phyloP scores from a whole-genome alignment of 2,329 filamentous ascomycete species.

The Akanthomyces dipterigenus region DNA sequence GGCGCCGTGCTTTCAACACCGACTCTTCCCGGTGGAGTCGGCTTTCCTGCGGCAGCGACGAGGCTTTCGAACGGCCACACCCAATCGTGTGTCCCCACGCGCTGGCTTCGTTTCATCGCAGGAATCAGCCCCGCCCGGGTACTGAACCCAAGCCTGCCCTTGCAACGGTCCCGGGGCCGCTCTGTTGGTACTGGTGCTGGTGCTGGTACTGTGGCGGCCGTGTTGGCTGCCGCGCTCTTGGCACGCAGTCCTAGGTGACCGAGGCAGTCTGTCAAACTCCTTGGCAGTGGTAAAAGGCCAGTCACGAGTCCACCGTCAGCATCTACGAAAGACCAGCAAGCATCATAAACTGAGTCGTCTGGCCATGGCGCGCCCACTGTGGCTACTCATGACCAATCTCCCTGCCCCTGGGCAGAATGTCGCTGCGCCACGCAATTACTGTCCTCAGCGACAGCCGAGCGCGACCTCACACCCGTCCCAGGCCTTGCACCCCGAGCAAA shows the following conservation, averaged over 20 bases:
- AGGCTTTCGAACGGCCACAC: neutral
- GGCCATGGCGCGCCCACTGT: neutral
- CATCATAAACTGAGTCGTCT: neutral
- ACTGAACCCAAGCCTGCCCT: constrained; percentile 2
- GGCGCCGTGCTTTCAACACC: neutral
- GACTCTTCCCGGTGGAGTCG: neutral
- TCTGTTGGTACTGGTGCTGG: too few relatives aligned
- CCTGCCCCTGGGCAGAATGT: neutral
- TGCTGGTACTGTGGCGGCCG: neutral
- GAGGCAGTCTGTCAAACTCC: neutral
- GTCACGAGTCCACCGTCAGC: neutral
- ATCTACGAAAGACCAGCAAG: neutral
- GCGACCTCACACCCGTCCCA: neutral
- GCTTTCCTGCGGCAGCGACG: neutral
- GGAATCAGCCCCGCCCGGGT: neutral
- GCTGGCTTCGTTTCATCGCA: constrained; percentile 3
- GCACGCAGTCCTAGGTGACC: constrained; percentile 2
- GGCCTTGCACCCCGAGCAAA: neutral
- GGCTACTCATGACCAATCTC: neutral
- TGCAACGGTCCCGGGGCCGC: neutral
- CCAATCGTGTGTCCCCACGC: neutral
- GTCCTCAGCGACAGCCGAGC: neutral
- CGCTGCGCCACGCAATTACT: neutral
- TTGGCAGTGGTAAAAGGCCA: constrained; percentile 1
- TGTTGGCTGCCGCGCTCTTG: constrained; percentile 9